phyloP scores from a whole-genome alignment of 768 basidiomycete species.

The Dioszegia hungarica region DNA sequence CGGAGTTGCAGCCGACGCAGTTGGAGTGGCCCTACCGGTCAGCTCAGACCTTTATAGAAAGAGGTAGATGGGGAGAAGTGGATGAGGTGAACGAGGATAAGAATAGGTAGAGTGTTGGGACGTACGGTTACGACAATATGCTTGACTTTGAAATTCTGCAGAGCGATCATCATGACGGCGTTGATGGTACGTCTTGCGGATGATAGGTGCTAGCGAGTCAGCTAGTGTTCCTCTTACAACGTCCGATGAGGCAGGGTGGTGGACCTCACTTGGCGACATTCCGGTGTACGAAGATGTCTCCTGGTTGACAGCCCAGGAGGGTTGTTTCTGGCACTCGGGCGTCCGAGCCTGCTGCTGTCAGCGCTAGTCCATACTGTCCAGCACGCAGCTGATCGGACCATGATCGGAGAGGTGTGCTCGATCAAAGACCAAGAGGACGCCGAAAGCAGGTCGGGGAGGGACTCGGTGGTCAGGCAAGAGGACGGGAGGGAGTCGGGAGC shows the following conservation, averaged over 20 bases:
- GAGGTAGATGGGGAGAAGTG: background rate
- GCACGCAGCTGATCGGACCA: too few species aligned
- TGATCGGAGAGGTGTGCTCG: too few species aligned
- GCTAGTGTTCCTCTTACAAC: too few species aligned
- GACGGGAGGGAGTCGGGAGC: too few species aligned
- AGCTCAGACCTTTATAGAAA: background rate
- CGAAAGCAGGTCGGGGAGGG: too few species aligned
- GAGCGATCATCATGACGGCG: constrained; percentile 38
- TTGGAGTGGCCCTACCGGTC: constrained; percentile 36
- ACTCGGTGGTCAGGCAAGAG: too few species aligned
- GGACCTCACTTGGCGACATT: constrained; percentile 41
- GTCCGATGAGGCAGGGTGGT: too few species aligned
- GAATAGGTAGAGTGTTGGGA: background rate
- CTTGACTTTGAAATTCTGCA: constrained; percentile 42
- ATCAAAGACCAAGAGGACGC: too few species aligned
- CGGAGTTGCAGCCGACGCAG: constrained; percentile 38
- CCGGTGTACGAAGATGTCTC: constrained; percentile 38
- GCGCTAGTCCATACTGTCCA: too few species aligned
- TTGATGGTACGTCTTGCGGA: constrained; percentile 40
- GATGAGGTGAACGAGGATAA: background rate
- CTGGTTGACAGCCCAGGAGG: constrained; percentile 37
- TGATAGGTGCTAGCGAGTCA: constrained; percentile 24
- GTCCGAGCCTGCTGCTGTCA: constrained; percentile 29
- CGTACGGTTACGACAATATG: constrained; percentile 41
- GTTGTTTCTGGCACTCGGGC: constrained; percentile 41